Base-by-base conservation (phyloP, 371 early-diverging fungal genomes). In the Syncephalastrum racemosum region DNA sequence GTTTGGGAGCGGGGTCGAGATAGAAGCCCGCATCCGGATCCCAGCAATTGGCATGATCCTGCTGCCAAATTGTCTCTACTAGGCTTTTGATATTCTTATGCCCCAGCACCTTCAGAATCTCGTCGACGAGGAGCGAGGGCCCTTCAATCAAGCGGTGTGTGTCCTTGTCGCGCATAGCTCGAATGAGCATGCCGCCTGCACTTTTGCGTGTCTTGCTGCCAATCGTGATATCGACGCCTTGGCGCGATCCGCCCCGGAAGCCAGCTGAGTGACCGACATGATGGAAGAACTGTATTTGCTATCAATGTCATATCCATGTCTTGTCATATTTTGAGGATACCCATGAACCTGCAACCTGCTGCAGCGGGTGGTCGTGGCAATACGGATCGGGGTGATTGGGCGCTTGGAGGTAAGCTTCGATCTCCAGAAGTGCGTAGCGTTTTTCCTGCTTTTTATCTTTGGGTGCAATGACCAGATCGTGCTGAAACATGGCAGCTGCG, bases 201-300 rank as follows among this genome's bases (percentile, higher is more conserved):
- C 65, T 67, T 15, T 62, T 60, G 20, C 39, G 20, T 6, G 62
- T 46, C 8, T 25, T 19, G 42, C 60, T 62, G 1, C 73, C 73
- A 39, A 56, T 25, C 8, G 76, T 79, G 43, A 79, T 65, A 60
- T 79, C 79, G n/a, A 79, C 45, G 14, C 79, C 79, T 54, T 79
- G 75, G 24, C 76, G 60, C 4, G 65, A 59, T n/a, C 79, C 79
- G n/a, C 71, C 75, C 39, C 70, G 68, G 41, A 68, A 75, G 15
- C 76, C 73, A 16, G 49, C 53, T 10, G 64, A 61, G 57, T 59
- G 59, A 10, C 68, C 76, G 20, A 71, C 66, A 27, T 59, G 71
- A 54, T 79, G 79, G 27, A 71, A 71, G 45, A 56, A 65, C 70
- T 59, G 25, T 46, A 19, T 31, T 19, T 4, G 18, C 3, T 42